Base-by-base conservation (phyloP, 148 eudicot genomes). In the Rhododendron vialii region DNA sequence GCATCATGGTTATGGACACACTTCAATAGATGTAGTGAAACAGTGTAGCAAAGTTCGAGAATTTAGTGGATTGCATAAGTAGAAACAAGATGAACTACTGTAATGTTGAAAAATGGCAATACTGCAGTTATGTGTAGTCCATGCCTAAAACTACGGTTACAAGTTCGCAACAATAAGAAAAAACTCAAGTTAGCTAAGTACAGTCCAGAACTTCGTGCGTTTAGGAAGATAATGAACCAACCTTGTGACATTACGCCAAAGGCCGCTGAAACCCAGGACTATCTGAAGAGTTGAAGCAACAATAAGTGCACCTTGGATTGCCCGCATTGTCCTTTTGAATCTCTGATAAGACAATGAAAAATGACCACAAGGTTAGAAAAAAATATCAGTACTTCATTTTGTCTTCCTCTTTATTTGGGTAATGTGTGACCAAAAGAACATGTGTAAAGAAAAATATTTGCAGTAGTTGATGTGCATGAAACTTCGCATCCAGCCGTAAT, bases 221-320 rank as follows among this genome's bases (percentile, higher is more conserved):
- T 24, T 59, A 6, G 24, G 11, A 26, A 85, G 71, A 82, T 51
- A 51, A 12, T 51, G 84, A 89, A 88, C 86, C 26, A 85, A 95
- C 99, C 98, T 94, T 57, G 92, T 89, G 71, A 95, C 96, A 85
- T 93, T 93, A 85, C 99, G 99, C 99, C 99, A 98, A 41, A 98
- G 96, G 82, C 99, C 99, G 88, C 99, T 98, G 90, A 95, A 95
- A 86, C 99, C 99, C 7, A 98, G 93, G 84, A 95, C 96, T 71
- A 98, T 98, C 85, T 98, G 99, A 92, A 95, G 94, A 26, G 94
- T 91, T 67, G 99, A 98, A 87, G 99, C 99, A 82, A 98, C 93
- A 88, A 98, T 95, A 57, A 95, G 90, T 26, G 98, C 98, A 85
- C 99, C 99, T 82, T 98, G 99, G 59, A 92, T 95, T 51, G 94